Evolutionary conservation across 352 stramenopile species (phyloP), one percentile per base, ranked within the genome.

Genomic region (Globisporangium nunn): DNA sequence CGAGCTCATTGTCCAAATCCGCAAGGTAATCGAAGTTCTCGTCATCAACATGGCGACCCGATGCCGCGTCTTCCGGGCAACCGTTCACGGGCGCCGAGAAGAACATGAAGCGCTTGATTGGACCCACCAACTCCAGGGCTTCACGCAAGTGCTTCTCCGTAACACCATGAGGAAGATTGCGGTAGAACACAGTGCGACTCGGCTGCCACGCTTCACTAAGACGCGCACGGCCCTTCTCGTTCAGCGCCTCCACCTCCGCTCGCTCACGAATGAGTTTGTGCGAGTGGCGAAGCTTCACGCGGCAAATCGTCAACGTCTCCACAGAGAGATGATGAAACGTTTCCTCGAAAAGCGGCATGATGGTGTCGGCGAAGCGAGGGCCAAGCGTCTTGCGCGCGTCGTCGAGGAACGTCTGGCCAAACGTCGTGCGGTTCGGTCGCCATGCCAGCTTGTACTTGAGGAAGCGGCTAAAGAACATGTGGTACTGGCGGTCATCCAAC

Each of bases 391-490:
- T 84, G 29, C 78, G 75, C 11, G 87, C 75, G 59, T 94, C 82
- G 12, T 74, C 72, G 8, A 94, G 61, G 61, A 94, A 94, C 11
- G 82, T 94, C 37, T 88, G 71, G 23, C 75, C 81, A 33, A 91
- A 94, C 3, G 78, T 91, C 10, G 76, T 44, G 50, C 81, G 81
- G 62, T 86, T 91, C 7, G 85, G 84, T 7, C 85, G 70, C 81
- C 81, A 92, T 50, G 82, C 82, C 50, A 94, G 74, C 61, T 94
- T 94, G 72, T 94, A 85, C 66, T 88, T 87, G 39, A 94, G 71
- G 64, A 92, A 91, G 33, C 85, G 85, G 46, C 74, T 86, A 64
- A 91, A 94, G 62, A 94, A 94, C 56, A 89, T 81, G 63, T 94
- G 85, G 61, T 93, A 93, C 72, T 88, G 74, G 47, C 80, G 81